Base-by-base conservation (phyloP, 352 stramenopile genomes). In the Pythium monospermum region DNA sequence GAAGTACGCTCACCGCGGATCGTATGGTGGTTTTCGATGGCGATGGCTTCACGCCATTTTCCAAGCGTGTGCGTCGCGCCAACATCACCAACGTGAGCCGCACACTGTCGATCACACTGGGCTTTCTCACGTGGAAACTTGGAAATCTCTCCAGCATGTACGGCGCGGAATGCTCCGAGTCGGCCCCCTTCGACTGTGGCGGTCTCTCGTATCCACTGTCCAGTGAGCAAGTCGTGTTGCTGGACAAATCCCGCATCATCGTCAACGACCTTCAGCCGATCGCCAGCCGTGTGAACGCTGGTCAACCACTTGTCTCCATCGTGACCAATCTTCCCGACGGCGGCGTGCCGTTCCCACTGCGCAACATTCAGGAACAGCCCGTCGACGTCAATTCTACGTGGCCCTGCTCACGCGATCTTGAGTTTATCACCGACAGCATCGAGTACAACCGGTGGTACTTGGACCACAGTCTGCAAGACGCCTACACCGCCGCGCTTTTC, bases 71-170 rank as follows among this genome's bases (percentile, higher is more conserved):
- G 21, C 54, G 39, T 1, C 37, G 39, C 6, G 55, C 48, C 25
- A 63, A 63, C 45, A 31, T 63, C 23, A 63, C 55, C 12, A 57
- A 57, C 27, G 15, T 63, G 15, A 12, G 32, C 4, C 55, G 55
- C n/a, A 49, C 42, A 0, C 18, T 63, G 48, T 41, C 47, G 18
- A 27, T 57, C 47, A 63, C 47, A 4, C 13, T 63, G 5, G 55
- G 32, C 10, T 49, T 53, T 38, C 26, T 53, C 4, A 23, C 47
- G 28, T 63, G 55, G 55, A 32, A 35, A n/a, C 22, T 51, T 12
- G 21, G 39, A 8, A 32, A 57, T 32, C 41, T 63, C 21, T 39
- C 33, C n/a, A n/a, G n/a, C n/a, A n/a, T n/a, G n/a, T n/a, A n/a
- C n/a, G n/a, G n/a, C n/a, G n/a, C n/a, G n/a, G n/a, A n/a, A n/a